phyloP scores from a whole-genome alignment of 2,329 filamentous ascomycete species.

The Trichoderma citrinoviride region DNA sequence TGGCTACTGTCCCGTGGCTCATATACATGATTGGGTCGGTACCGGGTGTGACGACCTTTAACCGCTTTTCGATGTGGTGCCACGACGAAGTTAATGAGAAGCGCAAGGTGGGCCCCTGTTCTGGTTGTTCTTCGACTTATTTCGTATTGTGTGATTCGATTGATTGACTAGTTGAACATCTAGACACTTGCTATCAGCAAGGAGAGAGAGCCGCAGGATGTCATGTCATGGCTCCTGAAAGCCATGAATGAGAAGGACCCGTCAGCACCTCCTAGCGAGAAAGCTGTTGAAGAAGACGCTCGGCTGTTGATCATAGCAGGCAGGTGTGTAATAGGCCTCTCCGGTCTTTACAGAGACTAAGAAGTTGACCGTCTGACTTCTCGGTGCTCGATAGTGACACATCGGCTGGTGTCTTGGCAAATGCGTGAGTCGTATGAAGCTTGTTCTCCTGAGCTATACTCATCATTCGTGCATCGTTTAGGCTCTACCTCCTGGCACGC shows the following conservation, averaged over 20 bases:
- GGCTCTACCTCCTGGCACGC: background rate
- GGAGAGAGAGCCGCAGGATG: background rate
- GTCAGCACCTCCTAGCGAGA: background rate
- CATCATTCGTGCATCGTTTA: background rate
- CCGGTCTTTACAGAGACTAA: no score
- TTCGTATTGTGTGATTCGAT: no score
- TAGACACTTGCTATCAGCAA: background rate
- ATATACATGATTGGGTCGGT: slow-evolving; percentile 34
- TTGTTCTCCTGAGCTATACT: background rate
- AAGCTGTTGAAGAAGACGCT: background rate
- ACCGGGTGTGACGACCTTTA: slow-evolving; percentile 35
- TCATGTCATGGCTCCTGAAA: background rate
- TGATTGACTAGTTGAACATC: background rate
- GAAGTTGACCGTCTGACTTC: background rate
- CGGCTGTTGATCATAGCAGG: background rate
- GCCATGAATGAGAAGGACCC: background rate
- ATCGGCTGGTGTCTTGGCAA: background rate
- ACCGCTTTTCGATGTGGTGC: slow-evolving; percentile 30
- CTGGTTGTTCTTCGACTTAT: no score
- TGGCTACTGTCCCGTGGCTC: background rate
- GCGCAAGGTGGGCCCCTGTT: background rate
- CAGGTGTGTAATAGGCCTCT: background rate
- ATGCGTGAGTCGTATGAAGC: background rate
- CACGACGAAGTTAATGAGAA: slow-evolving; percentile 24
- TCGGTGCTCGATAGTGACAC: background rate